These are phyloP conservation scores for Terana coerulea DNA, from an alignment of 768 basidiomycete species.

Conservation along the genomic window DNA sequence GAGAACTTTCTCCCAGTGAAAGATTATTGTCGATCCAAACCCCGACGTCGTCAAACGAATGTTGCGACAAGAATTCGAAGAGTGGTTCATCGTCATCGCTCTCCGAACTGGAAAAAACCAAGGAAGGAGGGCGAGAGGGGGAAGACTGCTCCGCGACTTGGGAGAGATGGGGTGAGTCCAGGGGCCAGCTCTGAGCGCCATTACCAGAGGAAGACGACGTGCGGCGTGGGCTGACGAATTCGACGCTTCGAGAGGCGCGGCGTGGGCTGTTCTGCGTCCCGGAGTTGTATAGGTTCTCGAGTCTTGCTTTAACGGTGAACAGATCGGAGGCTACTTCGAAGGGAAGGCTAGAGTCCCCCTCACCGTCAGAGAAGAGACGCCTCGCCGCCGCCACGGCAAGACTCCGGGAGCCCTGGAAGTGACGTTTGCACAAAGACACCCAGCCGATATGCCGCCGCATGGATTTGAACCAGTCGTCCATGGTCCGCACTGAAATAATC, in stretches of 20 bases:
- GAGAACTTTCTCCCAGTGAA: too few relatives aligned
- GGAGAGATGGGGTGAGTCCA: too few relatives aligned
- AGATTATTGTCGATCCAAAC: too few relatives aligned
- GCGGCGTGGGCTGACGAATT: too few relatives aligned
- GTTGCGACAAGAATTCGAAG: too few relatives aligned
- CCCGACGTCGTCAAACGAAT: too few relatives aligned
- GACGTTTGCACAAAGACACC: constrained; percentile 1
- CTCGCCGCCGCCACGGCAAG: constrained; percentile 3
- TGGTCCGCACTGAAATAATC: neutral
- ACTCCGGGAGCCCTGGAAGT: constrained; percentile 12
- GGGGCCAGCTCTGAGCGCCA: too few relatives aligned
- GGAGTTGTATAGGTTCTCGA: constrained; percentile 1
- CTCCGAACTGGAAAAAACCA: constrained; percentile 10
- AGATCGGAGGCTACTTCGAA: neutral
- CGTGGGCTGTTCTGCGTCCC: neutral
- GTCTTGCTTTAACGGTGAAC: neutral
- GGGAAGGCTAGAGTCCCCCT: neutral
- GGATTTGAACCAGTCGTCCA: constrained; percentile 16
- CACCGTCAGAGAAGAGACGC: neutral
- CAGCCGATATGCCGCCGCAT: constrained; percentile 13
- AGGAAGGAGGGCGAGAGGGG: neutral
- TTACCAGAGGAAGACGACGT: too few relatives aligned
- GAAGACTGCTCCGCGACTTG: too few relatives aligned
- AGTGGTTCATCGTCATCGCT: constrained; percentile 18
- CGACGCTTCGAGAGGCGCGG: neutral